Percentiles rank a stretch among this genome's conserved stretches.
These are phyloP conservation scores for Phaeomoniella chlamydospora DNA, from an alignment of 2,329 filamentous ascomycete species.

Conservation along the genomic window DNA sequence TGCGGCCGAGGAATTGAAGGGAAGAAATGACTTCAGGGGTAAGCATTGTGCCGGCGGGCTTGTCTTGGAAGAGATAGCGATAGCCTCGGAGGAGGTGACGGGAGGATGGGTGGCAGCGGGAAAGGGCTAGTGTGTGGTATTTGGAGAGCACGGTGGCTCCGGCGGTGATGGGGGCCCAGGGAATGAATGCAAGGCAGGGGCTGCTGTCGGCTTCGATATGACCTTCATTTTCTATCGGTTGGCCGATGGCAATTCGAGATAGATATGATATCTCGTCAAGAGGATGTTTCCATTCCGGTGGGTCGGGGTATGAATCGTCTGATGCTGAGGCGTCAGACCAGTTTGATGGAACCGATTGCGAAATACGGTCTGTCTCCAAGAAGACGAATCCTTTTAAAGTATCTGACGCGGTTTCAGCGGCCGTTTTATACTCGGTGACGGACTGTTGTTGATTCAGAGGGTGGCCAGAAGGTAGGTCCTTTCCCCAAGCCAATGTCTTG, in stretches of 20 bases:
- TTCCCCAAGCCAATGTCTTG: constrained; percentile 50
- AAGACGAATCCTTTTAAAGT: constrained; percentile 60
- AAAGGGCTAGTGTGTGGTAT: constrained; percentile 38
- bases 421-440: constrained; percentile 45
- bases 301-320: constrained; percentile 27
- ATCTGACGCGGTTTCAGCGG: constrained; percentile 14
- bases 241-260: constrained; percentile 48
- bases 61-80: constrained; percentile 70
- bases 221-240: constrained; percentile 42
- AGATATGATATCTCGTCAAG: constrained; percentile 60
- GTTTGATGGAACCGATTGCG: constrained; percentile 22
- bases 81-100: constrained; percentile 49
- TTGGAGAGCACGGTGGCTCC: constrained; percentile 42
- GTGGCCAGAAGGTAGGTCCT: constrained; percentile 35
- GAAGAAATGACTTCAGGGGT: constrained; percentile 48
- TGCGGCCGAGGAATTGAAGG: constrained; percentile 48
- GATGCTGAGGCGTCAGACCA: not conserved
- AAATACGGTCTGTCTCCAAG: constrained; percentile 65
- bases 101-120: not conserved
- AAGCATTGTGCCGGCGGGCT: constrained; percentile 52
- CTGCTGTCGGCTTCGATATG: constrained; percentile 36
- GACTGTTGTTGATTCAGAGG: constrained; percentile 52
- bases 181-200: constrained; percentile 55
- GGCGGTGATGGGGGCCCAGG: constrained; percentile 73
- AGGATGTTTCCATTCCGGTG: constrained; percentile 49